These are phyloP conservation scores for Diplodia sapinea DNA, from an alignment of 2,329 filamentous ascomycete genomes.

Conservation along the genomic window DNA sequence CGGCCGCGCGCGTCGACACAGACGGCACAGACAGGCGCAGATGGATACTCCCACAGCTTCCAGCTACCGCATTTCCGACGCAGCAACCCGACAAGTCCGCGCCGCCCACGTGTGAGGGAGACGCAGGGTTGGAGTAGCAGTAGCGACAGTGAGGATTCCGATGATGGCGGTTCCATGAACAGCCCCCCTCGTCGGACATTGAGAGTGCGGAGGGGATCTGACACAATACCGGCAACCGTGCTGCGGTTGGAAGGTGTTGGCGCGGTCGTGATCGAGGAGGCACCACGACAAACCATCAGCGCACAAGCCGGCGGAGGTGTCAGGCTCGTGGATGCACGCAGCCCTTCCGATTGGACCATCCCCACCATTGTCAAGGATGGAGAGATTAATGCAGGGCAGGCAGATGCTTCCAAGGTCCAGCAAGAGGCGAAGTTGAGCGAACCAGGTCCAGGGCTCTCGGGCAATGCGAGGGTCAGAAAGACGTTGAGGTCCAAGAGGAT, in stretches of 20 bases:
- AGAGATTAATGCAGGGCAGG: neutral
- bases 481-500: conserved; percentile 25
- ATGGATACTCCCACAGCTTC: neutral
- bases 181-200: neutral
- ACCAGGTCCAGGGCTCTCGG: conserved; percentile 20
- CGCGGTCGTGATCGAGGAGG: conserved; percentile 26
- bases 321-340: conserved; percentile 19
- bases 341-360: neutral
- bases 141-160: neutral
- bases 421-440: neutral
- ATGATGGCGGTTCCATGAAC: neutral
- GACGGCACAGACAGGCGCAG: neutral
- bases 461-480: conserved; percentile 16
- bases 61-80: conserved; percentile 6
- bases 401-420: neutral
- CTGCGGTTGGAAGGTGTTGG: conserved; percentile 22
- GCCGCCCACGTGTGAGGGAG: conserved; percentile 4
- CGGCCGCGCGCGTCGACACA: conserved; percentile 5
- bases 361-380: conserved; percentile 3
- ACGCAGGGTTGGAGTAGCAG: conserved; percentile 12
- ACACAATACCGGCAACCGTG: conserved; percentile 1
- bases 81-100: conserved; percentile 10
- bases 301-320: conserved; percentile 21
- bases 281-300: conserved; percentile 14
- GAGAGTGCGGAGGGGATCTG: neutral